Evolutionary conservation across 129 eudicot species (phyloP), one percentile per base, ranked within the genome.

Genomic region (Pittosporum tobira): DNA sequence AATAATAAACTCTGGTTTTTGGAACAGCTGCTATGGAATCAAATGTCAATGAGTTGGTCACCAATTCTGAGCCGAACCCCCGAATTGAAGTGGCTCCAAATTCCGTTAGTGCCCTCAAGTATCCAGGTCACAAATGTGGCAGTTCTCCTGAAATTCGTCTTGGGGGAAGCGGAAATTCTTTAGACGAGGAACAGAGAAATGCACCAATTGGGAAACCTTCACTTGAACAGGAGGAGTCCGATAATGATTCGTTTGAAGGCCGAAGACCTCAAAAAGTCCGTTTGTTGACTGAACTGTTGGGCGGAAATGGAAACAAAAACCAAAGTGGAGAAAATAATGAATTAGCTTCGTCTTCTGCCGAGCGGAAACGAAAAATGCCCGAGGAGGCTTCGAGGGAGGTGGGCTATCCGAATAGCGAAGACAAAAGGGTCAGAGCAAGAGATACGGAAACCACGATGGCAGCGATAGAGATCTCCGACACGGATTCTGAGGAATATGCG

Each of bases 211-310:
- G 2, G 24, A 21, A 15, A 21, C 69, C 72, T 64, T 60, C 68
- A 2, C 18, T 38, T 44, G 30, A 19, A 61, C 29, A 14, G 16
- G 70, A 66, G 51, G 74, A 67, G 52, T 22, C 27, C 13, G 81
- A 51, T 18, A 65, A 60, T 45, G 62, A 31, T 4, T 57, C 57
- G 23, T 27, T 52, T 2, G 59, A 69, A 38, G 47, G 68, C 3
- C 80, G 74, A 63, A 85, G 75, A 61, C 58, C 67, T 23, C 85
- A 73, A 23, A 90, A 86, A 68, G 71, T 75, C 59, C 95, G 97
- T 59, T 64, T 73, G 36, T 38, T 90, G 51, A 65, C 78, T 26
- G 97, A 90, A 52, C 69, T 90, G 34, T 36, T 90, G 67, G 70
- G 69, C 28, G 73, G 68, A 29, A 71, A 61, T 38, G 68, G 34